Evolutionary conservation across 805 yeast genomes (phyloP), one percentile per base, ranked within the genome.

Genomic region (Helenozyma rhizophorensis): DNA sequence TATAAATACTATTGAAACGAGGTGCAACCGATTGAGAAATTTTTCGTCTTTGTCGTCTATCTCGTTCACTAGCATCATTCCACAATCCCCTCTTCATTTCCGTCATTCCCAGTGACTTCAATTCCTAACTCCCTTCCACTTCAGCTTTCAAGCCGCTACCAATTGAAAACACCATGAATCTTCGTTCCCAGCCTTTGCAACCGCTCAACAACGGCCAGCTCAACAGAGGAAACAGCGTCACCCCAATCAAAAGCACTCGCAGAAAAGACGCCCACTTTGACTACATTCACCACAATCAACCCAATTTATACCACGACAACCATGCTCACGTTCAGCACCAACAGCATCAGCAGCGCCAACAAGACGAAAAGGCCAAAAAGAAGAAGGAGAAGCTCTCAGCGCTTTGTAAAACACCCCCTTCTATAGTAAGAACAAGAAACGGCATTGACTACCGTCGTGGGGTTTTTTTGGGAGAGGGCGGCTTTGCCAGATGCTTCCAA

Each of bases 401-500:
- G 0, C 70, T 93, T 32, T 93, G 98, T 61, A 86, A 87, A 60
- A 93, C 98, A 2, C 98, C 98, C 2, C 98, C 98, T 22, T 83
- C 95, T 12, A 72, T 89, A 44, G 94, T 93, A 45, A 75, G 90
- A 47, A 86, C 93, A 26, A 76, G 89, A 61, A 72, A 74, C 37
- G 96, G 96, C 27, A 77, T 85, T 54, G 94, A 88, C 48, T 93
- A 84, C 60, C 86, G 83, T 43, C 76, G 97, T 54, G 97, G 97
- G 2, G 71, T 71, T 39, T 89, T 88, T 50, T 68, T 93, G 22
- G 98, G 98, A 23, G 97, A 90, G 65, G 99, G 99, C 40, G 99
- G 99, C 0, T 93, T 93, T 68, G 99, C 98, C 12, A 78, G 97
- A 54, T 93, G 99, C 56, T 93, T 93, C 64, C 97, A 93, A 58